phyloP scores from a whole-genome alignment of 371 early-diverging fungal genomes.

The Synchytrium microbalum region DNA sequence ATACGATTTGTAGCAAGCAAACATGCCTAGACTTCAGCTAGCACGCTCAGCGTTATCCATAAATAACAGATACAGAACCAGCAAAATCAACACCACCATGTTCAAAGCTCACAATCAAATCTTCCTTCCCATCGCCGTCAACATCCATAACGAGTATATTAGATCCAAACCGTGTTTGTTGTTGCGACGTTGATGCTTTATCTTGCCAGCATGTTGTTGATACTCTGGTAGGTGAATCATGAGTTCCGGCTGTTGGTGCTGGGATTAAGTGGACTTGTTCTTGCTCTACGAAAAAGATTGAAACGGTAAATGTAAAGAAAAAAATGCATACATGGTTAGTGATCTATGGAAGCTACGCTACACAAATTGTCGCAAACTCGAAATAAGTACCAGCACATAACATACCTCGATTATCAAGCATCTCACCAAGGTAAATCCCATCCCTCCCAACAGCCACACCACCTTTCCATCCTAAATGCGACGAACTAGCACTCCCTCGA shows the following conservation, averaged over 20 bases:
- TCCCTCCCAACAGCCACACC: background rate
- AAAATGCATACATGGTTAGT: too few species aligned
- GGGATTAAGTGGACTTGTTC: background rate
- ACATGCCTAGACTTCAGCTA: too few species aligned
- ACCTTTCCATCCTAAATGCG: constrained; percentile 6
- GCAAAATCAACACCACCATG: background rate
- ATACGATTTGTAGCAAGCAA: too few species aligned
- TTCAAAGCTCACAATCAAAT: background rate
- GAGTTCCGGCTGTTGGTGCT: background rate
- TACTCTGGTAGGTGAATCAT: background rate
- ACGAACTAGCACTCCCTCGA: background rate
- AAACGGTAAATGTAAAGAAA: too few species aligned
- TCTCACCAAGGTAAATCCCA: background rate
- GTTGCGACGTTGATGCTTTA: too few species aligned
- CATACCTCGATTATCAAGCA: background rate
- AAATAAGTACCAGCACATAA: background rate
- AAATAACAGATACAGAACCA: background rate
- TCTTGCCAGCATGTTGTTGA: background rate
- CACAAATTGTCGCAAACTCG: background rate
- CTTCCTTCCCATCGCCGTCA: background rate
- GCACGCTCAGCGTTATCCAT: too few species aligned
- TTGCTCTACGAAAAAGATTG: background rate
- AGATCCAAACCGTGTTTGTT: background rate
- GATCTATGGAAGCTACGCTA: too few species aligned
- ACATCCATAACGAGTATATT: background rate